Evolutionary conservation across 306 rosid species (phyloP).

Genomic region (Ormosia semicastrata): DNA sequence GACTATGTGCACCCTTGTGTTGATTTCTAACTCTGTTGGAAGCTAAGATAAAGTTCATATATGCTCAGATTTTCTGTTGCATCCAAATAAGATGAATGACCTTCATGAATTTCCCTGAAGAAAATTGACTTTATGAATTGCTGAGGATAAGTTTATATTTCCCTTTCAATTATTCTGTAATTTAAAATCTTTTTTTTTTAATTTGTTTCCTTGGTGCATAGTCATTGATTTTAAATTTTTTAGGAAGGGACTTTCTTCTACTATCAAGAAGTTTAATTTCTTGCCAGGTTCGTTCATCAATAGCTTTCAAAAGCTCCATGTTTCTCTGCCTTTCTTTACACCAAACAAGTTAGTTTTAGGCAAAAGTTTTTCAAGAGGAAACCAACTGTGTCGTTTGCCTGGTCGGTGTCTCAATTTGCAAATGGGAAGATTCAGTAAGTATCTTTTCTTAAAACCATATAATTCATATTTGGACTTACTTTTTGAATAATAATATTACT

Average conservation of each 20-base stretch:
- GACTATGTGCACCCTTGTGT: not conserved
- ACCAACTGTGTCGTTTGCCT: conserved; percentile 14
- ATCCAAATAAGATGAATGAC: not conserved
- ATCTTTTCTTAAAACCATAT: conserved; percentile 21
- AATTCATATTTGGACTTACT: not conserved
- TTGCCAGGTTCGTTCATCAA: conserved; percentile 32
- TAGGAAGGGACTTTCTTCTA: conserved; percentile 46
- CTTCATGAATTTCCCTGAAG: not conserved
- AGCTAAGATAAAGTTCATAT: not conserved
- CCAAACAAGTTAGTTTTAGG: conserved; percentile 26
- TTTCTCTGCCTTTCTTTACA: conserved; percentile 25
- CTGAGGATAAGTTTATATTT: not conserved
- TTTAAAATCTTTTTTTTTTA: not conserved
- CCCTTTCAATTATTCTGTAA: not conserved
- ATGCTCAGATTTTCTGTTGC: not conserved
- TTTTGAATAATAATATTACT: not conserved
- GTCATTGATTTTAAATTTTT: conserved; percentile 22
- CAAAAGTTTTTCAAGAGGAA: conserved; percentile 29
- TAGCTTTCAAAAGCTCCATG: conserved; percentile 32
- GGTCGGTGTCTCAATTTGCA: conserved; percentile 27
- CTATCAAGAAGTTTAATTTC: conserved; percentile 36
- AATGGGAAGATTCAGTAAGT: conserved; percentile 51
- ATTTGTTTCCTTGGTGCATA: not conserved
- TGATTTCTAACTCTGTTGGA: conserved; percentile 15
- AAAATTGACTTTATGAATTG: not conserved